These are phyloP conservation scores for Colletotrichum noveboracense DNA, from an alignment of 2,329 filamentous ascomycete species.

Conservation along the genomic window DNA sequence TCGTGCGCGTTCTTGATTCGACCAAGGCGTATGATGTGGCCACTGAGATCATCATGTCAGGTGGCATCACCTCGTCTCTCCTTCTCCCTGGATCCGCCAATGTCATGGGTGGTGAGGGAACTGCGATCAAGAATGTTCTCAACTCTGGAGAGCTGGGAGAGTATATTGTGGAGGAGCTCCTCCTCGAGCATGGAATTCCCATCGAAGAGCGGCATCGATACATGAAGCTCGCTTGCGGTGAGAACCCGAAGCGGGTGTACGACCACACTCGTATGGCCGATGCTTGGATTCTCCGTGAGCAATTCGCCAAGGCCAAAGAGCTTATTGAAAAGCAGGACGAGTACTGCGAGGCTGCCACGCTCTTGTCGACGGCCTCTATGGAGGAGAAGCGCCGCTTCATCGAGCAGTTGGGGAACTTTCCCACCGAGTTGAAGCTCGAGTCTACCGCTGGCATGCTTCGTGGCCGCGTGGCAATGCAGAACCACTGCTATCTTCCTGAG, in stretches of 20 bases:
- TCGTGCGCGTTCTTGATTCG: constrained; percentile 41
- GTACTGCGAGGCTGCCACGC: constrained; percentile 27
- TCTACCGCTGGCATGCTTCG: constrained; percentile 44
- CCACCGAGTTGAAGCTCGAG: constrained; percentile 43
- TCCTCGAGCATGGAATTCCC: constrained; percentile 43
- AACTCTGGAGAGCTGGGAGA: constrained; percentile 38
- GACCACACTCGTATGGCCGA: constrained; percentile 44
- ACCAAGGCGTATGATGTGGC: constrained; percentile 46
- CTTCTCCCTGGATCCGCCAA: constrained; percentile 48
- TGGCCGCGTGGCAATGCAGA: constrained; percentile 45
- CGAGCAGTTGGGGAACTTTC: constrained; percentile 24
- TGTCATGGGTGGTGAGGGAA: constrained; percentile 50
- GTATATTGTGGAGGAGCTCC: constrained; percentile 44
- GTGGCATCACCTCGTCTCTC: constrained; percentile 51
- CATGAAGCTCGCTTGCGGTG: constrained; percentile 53
- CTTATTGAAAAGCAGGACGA: constrained; percentile 40
- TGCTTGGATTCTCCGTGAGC: constrained; percentile 42
- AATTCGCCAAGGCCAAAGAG: constrained; percentile 40
- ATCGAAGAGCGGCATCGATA: constrained; percentile 36
- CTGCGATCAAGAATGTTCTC: constrained; percentile 44
- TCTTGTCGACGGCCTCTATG: constrained; percentile 20
- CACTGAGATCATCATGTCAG: constrained; percentile 42
- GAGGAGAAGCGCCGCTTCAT: constrained; percentile 27
- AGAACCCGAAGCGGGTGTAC: constrained; percentile 46
- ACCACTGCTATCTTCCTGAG: constrained; percentile 49